A percentile compares a stretch with the other conserved stretches of the same genome.
phyloP scores from a whole-genome alignment of 495 filamentous ascomycete genomes.

The Melanomma pulvis-pyrius region DNA sequence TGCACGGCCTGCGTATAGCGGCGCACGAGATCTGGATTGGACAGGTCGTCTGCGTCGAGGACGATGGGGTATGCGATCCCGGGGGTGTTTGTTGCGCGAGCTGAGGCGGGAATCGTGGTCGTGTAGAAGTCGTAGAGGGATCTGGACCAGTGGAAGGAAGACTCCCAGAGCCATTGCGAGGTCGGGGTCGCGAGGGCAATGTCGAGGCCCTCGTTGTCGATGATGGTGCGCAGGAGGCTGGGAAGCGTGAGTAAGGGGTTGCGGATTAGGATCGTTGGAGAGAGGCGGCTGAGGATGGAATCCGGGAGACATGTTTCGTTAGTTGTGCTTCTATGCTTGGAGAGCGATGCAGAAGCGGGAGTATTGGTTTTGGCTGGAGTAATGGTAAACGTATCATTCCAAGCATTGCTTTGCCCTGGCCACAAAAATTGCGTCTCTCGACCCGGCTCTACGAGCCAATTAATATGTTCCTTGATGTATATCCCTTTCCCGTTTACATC shows the following conservation, averaged over 20 bases:
- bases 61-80: conserved; percentile 41
- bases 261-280: conserved; percentile 50
- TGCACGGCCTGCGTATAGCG: conserved; percentile 46
- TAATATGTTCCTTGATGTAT: conserved; percentile 50
- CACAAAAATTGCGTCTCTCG: conserved; percentile 21
- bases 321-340: conserved; percentile 30
- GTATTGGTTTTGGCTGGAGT: neutral
- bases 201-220: conserved; percentile 27
- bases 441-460: conserved; percentile 32
- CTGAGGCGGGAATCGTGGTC: conserved; percentile 12
- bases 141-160: conserved; percentile 45
- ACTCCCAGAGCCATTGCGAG: conserved; percentile 18
- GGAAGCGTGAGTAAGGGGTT: conserved; percentile 51
- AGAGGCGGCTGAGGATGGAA: conserved; percentile 45
- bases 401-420: neutral
- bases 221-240: conserved; percentile 45
- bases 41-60: conserved; percentile 54
- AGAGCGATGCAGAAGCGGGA: neutral
- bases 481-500: conserved; percentile 40
- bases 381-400: neutral
- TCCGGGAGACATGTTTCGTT: conserved; percentile 50
- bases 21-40: conserved; percentile 41
- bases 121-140: conserved; percentile 47
- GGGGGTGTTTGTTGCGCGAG: neutral
- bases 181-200: conserved; percentile 16